Base-by-base conservation (phyloP, 208 protist species). In the Trypanosoma cruzi region DNA sequence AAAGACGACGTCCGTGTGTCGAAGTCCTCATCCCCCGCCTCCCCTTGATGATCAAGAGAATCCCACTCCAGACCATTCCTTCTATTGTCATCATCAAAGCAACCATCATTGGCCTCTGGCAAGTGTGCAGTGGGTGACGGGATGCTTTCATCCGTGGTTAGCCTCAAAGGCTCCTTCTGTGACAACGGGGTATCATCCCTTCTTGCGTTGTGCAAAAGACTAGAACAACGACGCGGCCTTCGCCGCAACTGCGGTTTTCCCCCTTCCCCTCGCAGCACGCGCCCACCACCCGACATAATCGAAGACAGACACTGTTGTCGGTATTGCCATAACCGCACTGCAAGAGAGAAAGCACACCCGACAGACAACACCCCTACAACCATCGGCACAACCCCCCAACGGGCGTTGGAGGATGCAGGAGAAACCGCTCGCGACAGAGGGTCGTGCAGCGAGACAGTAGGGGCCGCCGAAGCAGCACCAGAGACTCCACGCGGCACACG, bases 281-380 rank as follows among this genome's bases (percentile, higher is more conserved):
- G n/a, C n/a, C n/a, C n/a, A n/a, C 54, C 54, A 1, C 26, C 4
- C 8, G 32, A 59, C 10, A 59, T 2, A 20, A 10, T 5, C 54
- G 54, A 59, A 24, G 31, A 59, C 5, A 22, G 24, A 42, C 5
- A 42, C 11, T 22, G 13, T 6, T 13, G 31, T 31, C 29, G 6
- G n/a, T 59, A 42, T 4, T 11, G 14, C 62, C 62, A 56, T 10
- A 57, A 13, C 28, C 49, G 62, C 16, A 26, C 32, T n/a, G 49
- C 49, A 7, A 67, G 0, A 46, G 22, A 67, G 4, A 67, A 6
- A 1, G 50, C 62, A 40, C 62, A 55, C 3, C 50, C 62, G 32
- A 46, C 34, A 20, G 49, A 58, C 11, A 57, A 8, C n/a, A 67
- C 46, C 24, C 62, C 46, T 46, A 46, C 31, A 4, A 28, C 34